These are phyloP conservation scores for Candida coleopterorum DNA, from an alignment of 805 yeast genomes.

Conservation along the genomic window DNA sequence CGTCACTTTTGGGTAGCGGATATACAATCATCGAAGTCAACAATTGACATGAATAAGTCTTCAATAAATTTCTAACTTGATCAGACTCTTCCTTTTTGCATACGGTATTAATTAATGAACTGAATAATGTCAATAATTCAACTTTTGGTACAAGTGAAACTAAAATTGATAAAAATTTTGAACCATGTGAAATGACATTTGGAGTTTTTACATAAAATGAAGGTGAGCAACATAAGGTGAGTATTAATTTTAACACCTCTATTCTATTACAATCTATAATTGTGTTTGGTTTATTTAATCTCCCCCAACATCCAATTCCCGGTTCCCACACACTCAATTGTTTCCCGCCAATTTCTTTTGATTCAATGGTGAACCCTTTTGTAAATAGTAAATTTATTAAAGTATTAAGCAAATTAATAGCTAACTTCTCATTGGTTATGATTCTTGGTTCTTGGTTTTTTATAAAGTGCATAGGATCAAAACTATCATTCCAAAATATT, in stretches of 20 bases:
- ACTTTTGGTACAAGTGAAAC: conserved; percentile 47
- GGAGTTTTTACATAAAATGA: conserved; percentile 45
- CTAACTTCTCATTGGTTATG: conserved; percentile 5
- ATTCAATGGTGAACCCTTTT: conserved; percentile 48
- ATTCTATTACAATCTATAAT: conserved; percentile 57
- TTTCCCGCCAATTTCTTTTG: conserved; percentile 1
- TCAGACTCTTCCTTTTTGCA: conserved; percentile 43
- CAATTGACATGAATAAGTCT: conserved; percentile 56
- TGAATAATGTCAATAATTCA: conserved; percentile 48
- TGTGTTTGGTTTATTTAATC: conserved; percentile 20
- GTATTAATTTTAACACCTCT: conserved; percentile 59
- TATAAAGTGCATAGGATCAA: conserved; percentile 8
- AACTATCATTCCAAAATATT: conserved; percentile 19
- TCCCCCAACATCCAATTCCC: conserved; percentile 57
- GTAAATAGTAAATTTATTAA: conserved; percentile 49
- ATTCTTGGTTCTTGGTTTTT: neutral
- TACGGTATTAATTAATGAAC: conserved; percentile 64
- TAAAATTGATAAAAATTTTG: conserved; percentile 54
- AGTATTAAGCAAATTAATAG: conserved; percentile 10
- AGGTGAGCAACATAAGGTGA: conserved; percentile 57
- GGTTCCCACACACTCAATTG: conserved; percentile 61
- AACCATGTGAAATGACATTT: conserved; percentile 46
- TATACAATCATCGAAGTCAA: conserved; percentile 58
- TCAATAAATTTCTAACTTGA: conserved; percentile 43
- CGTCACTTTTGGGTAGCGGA: conserved; percentile 48